Evolutionary conservation across 345 rosid species (phyloP).

Genomic region (Populus alba): DNA sequence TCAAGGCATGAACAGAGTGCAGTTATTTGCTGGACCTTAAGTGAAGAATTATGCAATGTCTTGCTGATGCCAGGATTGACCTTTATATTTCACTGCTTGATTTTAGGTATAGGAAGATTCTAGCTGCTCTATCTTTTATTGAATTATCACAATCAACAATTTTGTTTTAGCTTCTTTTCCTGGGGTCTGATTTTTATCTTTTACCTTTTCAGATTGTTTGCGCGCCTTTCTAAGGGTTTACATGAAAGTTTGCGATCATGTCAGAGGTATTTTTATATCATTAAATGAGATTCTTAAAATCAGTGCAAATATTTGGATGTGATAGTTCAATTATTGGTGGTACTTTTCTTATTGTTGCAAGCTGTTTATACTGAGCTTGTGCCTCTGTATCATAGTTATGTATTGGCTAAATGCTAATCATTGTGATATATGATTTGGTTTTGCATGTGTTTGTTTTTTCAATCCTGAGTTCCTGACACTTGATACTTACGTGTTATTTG

Average conservation of each 20-base stretch:
- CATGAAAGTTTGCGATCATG: slow-evolving; percentile 26
- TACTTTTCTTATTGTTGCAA: slow-evolving; percentile 16
- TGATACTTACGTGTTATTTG: not conserved
- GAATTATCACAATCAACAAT: not conserved
- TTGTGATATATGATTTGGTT: slow-evolving; percentile 5
- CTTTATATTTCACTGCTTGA: slow-evolving; percentile 21
- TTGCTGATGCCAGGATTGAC: slow-evolving; percentile 28
- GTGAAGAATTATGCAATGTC: slow-evolving; percentile 20
- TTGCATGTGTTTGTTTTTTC: not conserved
- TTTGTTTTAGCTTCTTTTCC: not conserved
- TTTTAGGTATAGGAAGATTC: slow-evolving; percentile 33
- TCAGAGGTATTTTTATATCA: slow-evolving; percentile 34
- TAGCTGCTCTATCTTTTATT: not conserved
- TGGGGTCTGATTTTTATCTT: not conserved
- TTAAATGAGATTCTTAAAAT: slow-evolving; percentile 23
- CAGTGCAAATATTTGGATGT: slow-evolving; percentile 26
- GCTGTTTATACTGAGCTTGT: slow-evolving; percentile 20
- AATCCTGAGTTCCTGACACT: not conserved
- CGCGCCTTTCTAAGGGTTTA: slow-evolving; percentile 27
- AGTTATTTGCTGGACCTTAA: slow-evolving; percentile 8
- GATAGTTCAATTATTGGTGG: slow-evolving; percentile 24
- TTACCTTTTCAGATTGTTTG: slow-evolving; percentile 38
- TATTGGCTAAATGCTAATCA: slow-evolving; percentile 21
- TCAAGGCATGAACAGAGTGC: slow-evolving; percentile 10
- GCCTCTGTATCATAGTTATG: slow-evolving; percentile 27